These are phyloP conservation scores for Rhodotorula babjevae DNA, from an alignment of 768 basidiomycete species.

Conservation along the genomic window DNA sequence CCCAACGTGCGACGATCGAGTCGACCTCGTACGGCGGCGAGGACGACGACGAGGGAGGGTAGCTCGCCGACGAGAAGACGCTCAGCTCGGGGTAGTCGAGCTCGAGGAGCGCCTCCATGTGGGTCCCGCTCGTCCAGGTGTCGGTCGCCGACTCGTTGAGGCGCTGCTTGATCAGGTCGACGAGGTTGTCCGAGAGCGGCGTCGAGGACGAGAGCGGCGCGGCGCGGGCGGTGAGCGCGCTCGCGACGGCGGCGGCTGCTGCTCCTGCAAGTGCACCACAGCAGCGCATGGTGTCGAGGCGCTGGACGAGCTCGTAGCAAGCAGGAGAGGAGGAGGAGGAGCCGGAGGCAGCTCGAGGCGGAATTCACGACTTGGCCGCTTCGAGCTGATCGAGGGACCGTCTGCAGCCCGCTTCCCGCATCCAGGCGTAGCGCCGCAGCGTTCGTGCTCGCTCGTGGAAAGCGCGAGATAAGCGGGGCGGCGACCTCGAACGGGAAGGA, in stretches of 20 bases:
- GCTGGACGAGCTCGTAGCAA: background rate
- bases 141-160: background rate
- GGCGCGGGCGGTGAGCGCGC: background rate
- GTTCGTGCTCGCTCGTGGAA: no score
- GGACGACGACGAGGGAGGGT: slow-evolving; percentile 17
- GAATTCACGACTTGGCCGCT: no score
- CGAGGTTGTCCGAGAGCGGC: background rate
- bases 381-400: no score
- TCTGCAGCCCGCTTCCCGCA: no score
- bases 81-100: slow-evolving; percentile 53
- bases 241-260: background rate
- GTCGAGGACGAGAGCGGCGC: background rate
- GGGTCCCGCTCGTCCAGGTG: slow-evolving; percentile 57
- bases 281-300: background rate
- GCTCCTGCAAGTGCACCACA: background rate
- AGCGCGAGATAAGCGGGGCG: no score
- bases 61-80: slow-evolving; percentile 48
- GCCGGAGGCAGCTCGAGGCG: no score
- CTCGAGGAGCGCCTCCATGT: slow-evolving; percentile 54
- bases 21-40: slow-evolving; percentile 41
- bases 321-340: background rate
- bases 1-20: slow-evolving; percentile 53
- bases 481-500: background rate
- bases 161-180: background rate
- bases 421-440: no score